These are phyloP conservation scores for Amanita fuliginea DNA, from an alignment of 768 basidiomycete species.

Conservation along the genomic window DNA sequence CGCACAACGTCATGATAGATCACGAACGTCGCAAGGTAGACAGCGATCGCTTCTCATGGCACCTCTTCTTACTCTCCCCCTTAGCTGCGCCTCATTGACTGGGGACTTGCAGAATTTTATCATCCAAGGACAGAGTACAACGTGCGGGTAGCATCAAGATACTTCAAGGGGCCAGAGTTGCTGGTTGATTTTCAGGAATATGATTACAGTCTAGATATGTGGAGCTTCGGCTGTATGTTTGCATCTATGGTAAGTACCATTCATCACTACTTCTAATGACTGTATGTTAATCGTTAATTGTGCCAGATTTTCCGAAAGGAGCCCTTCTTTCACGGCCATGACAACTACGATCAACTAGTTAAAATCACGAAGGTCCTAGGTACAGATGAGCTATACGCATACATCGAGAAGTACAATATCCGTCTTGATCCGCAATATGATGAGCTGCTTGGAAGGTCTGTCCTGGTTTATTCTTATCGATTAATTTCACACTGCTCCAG, in stretches of 20 bases:
- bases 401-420: conserved; percentile 93
- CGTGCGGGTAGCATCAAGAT: conserved; percentile 92
- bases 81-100: conserved; percentile 92
- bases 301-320: conserved; percentile 94
- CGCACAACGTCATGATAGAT: conserved; percentile 99
- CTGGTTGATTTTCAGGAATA: conserved; percentile 98
- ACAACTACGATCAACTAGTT: conserved; percentile 97
- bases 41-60: conserved; percentile 5
- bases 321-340: conserved; percentile 98
- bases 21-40: conserved; percentile 89
- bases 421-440: conserved; percentile 94
- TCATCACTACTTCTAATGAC: conserved; percentile 2
- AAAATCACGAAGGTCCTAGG: conserved; percentile 98
- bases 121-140: conserved; percentile 98
- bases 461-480: background rate
- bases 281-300: conserved; percentile 3
- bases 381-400: conserved; percentile 88
- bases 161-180: conserved; percentile 97
- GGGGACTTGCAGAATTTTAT: conserved; percentile 98
- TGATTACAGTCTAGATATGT: conserved; percentile 97
- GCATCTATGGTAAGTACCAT: conserved; percentile 77
- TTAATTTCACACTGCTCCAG: conserved; percentile 24
- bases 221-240: conserved; percentile 99
- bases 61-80: conserved; percentile 8
- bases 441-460: conserved; percentile 79